Evolutionary conservation across 129 eudicot species (phyloP), one percentile per base, ranked within the genome.

Genomic region (Heracleum sosnowskyi): DNA sequence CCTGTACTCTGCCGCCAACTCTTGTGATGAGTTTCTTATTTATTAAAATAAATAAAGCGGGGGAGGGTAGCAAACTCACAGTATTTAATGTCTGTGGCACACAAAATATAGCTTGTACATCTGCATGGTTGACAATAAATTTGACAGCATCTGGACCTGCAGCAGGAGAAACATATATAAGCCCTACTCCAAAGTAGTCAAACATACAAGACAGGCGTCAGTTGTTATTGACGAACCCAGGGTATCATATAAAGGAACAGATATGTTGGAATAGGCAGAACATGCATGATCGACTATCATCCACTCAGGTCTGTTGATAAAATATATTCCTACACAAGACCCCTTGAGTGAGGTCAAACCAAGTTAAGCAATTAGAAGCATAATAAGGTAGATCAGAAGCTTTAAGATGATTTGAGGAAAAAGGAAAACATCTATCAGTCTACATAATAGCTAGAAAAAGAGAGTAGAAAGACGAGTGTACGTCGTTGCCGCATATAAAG

Each of bases 91-190:
- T 94, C 71, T 86, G 83, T 34, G 92, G 90, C 74, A 88, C 97
- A 83, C 98, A 94, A 83, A 94, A 94, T 80, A 94, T 88, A 53
- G 96, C 98, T 88, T 88, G 86, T 69, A 88, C 78, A 77, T 88
- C 82, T 35, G 98, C 92, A 81, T 94, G 98, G 80, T 94, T 94
- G 60, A 88, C 97, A 47, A 94, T 91, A 77, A 74, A 94, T 68
- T 87, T 89, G 60, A 91, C 98, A 77, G 98, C 98, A 79, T 91
- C 97, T 40, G 98, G 97, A 60, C 98, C 98, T 94, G 88, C 86
- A 83, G 46, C 69, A 74, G 62, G 34, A 40, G 63, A 39, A 42
- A 82, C 41, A 28, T 68, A 15, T 81, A 75, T 47, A 73, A 57
- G 15, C 53, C 37, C 53, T 75, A 40, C 26, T 34, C 55, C 63